A percentile compares a stretch with the other conserved stretches of the same genome.
Conservation (phyloP, 192 early-diverging fungal species). For the Backusella macrospora region DNA sequence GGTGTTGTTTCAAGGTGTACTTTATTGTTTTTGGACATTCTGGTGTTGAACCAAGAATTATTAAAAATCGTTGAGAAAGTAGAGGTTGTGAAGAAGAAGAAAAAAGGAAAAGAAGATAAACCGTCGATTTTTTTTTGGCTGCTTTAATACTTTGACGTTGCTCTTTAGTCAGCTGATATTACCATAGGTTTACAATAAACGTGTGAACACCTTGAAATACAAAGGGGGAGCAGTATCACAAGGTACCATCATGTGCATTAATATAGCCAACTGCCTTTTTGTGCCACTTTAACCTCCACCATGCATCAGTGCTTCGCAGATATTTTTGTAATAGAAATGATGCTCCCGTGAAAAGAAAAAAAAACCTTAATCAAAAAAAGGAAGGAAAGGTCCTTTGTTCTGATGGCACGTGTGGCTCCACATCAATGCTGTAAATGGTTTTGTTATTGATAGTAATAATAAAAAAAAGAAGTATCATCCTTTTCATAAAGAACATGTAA, state of each 20-base stretch:
- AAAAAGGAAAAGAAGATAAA: background rate
- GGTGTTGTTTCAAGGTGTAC: constrained; percentile 30
- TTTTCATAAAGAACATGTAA: no score
- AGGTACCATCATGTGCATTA: constrained; percentile 12
- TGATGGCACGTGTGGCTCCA: background rate
- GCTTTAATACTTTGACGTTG: constrained; percentile 18
- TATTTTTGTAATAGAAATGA: constrained; percentile 6
- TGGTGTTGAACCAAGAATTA: constrained; percentile 26
- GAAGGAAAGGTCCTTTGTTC: background rate
- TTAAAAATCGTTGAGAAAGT: constrained; percentile 18
- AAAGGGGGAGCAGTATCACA: background rate
- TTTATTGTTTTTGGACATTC: constrained; percentile 15
- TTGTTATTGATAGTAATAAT: background rate
- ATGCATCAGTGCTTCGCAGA: constrained; percentile 7
- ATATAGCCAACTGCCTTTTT: constrained; percentile 11
- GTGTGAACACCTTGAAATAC: background rate
- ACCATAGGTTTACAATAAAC: constrained; percentile 13
- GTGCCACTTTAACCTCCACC: background rate
- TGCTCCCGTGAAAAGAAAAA: constrained; percentile 12
- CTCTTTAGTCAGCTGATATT: constrained; percentile 8
- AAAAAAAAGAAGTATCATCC: no score
- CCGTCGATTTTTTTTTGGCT: background rate
- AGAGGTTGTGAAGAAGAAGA: background rate
- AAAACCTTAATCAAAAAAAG: background rate
- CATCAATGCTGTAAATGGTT: background rate